These are phyloP conservation scores for Naganishia sp. DNA, from an alignment of 1,284 basidiomycete genomes.

Conservation along the genomic window DNA sequence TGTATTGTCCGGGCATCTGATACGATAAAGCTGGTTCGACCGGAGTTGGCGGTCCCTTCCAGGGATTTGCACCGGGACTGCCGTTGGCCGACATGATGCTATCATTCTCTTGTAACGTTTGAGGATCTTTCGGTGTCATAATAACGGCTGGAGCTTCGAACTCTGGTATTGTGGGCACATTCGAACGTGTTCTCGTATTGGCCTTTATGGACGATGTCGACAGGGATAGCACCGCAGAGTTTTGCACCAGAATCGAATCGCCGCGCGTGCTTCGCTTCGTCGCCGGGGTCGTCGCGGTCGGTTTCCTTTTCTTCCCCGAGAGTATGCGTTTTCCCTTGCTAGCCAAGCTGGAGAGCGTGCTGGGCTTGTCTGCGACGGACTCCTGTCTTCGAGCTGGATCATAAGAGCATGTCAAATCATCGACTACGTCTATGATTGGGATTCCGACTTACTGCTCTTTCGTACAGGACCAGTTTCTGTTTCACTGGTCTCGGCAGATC, in stretches of 20 bases:
- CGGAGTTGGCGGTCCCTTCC: slow-evolving; percentile 8
- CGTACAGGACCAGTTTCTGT: slow-evolving; percentile 25
- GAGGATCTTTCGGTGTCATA: slow-evolving; percentile 39
- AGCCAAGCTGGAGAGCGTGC: slow-evolving; percentile 5
- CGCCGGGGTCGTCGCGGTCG: slow-evolving; percentile 4
- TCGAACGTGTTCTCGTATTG: slow-evolving; percentile 7
- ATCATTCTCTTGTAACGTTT: slow-evolving; percentile 42
- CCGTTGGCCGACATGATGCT: slow-evolving; percentile 44
- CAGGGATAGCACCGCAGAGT: neutral
- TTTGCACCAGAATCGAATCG: slow-evolving; percentile 11
- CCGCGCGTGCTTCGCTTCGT: slow-evolving; percentile 15
- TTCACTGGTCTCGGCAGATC: slow-evolving; percentile 20
- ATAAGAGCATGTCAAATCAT: neutral
- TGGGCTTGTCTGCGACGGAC: slow-evolving; percentile 1
- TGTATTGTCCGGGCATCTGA: slow-evolving; percentile 32
- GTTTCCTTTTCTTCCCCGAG: slow-evolving; percentile 8
- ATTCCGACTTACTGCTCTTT: slow-evolving; percentile 15
- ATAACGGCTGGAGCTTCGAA: slow-evolving; percentile 49
- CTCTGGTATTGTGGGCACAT: slow-evolving; percentile 18
- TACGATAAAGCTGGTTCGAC: slow-evolving; percentile 19
- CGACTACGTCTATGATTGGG: neutral
- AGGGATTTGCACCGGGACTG: slow-evolving; percentile 38
- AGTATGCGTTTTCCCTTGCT: slow-evolving; percentile 26
- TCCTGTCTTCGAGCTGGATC: slow-evolving; percentile 7
- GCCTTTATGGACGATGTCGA: slow-evolving; percentile 14